Evolutionary conservation across 139 green algal genomes (phyloP).

Genomic region (Chlorella sorokiniana): DNA sequence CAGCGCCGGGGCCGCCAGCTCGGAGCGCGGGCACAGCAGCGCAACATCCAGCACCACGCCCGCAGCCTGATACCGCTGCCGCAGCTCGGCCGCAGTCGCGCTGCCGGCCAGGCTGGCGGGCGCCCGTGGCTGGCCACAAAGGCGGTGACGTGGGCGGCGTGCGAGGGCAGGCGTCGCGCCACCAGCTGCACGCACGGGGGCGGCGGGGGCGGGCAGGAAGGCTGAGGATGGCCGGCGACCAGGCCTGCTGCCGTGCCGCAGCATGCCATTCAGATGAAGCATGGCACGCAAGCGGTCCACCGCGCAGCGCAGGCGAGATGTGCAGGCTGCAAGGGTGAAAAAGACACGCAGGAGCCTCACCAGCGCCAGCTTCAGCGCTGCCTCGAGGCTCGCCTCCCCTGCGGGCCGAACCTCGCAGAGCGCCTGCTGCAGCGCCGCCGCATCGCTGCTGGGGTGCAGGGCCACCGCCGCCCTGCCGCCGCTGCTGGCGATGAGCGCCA

Average conservation of each 20-base stretch:
- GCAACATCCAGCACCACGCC: slow-evolving; percentile 14
- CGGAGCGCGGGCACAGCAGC: slow-evolving; percentile 3
- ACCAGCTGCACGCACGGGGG: slow-evolving; percentile 17
- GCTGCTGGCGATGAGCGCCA: slow-evolving; percentile 1
- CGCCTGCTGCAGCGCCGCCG: slow-evolving; percentile 12
- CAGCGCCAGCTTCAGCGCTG: slow-evolving; percentile 32
- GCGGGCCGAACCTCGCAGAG: neutral
- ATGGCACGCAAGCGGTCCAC: no score
- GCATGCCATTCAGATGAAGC: no score
- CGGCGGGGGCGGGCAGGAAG: neutral
- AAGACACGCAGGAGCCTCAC: slow-evolving; percentile 1
- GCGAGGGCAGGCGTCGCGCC: neutral
- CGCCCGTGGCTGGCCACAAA: slow-evolving; percentile 21
- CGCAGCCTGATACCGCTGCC: neutral
- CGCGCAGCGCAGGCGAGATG: neutral
- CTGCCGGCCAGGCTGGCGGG: neutral
- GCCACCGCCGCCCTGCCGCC: slow-evolving; percentile 9
- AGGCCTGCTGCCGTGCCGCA: no score
- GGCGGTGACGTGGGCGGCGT: slow-evolving; percentile 21
- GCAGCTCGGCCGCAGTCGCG: neutral
- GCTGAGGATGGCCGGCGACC: no score
- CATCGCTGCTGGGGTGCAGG: neutral
- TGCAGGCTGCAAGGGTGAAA: neutral
- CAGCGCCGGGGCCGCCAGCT: neutral
- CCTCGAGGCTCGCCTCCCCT: neutral